Base-by-base conservation (phyloP, 148 eudicot species). In the Hydrangea macrophylla region DNA sequence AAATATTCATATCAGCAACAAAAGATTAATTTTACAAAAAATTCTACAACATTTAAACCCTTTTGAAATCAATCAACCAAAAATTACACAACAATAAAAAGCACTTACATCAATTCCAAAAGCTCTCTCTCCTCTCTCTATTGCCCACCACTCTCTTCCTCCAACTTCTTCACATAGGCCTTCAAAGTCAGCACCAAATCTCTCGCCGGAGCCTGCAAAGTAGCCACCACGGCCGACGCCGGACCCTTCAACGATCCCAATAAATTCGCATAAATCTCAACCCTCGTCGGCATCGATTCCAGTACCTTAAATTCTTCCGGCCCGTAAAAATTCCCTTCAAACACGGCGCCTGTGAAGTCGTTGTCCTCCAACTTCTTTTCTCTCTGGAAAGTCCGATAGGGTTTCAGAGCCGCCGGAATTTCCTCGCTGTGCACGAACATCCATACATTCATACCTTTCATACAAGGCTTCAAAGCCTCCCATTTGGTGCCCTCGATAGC, bases 401-500 rank as follows among this genome's bases (percentile, higher is more conserved):
- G 53, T 22, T 48, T 48, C 7, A 48, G 53, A 1, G 53, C 53
- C 5, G 53, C 53, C 0, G 53, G 53, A 48, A 48, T 48, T 18
- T 48, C 53, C 53, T 48, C 53, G n/a, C 53, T 48, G 23, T 48
- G 53, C 6, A 48, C 53, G 6, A 48, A 48, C 53, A 48, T 15
- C 53, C 53, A 48, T 7, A 22, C 53, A 9, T 48, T 48, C 53
- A 48, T 48, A 17, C 53, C 53, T 36, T 75, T 86, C 96, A 89
- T 89, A 58, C 96, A 87, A 0, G 96, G 96, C 23, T 48, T 48
- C 18, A 48, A 17, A 2, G 53, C 53, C 53, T 48, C 53, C 53
- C 53, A 48, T 48, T 48, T 4, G 20, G 53, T 48, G 53, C 53
- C 53, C 12, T 48, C 53, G 53, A 48, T 18, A 0, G 53, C 53